These are phyloP conservation scores for Saccharum spontaneum DNA, from an alignment of 176 grass and related monocot genomes.

Conservation along the genomic window DNA sequence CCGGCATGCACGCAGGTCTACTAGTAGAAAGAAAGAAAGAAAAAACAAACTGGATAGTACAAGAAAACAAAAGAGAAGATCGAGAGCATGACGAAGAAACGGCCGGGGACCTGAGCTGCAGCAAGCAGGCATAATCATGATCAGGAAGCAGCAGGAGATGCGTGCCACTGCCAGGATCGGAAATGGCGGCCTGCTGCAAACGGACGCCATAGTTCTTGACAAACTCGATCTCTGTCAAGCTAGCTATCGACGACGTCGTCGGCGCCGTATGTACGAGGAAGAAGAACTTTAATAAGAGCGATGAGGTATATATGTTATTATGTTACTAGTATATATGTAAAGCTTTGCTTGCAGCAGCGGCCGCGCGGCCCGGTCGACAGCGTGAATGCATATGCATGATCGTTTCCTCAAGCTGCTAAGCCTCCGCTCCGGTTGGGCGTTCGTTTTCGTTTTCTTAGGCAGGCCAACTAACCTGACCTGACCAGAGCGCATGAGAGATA, in stretches of 20 bases:
- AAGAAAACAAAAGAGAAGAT: too few relatives aligned
- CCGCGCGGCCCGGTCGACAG: too few relatives aligned
- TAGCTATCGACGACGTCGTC: not conserved
- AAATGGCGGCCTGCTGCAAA: not conserved
- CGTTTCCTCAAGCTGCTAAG: not conserved
- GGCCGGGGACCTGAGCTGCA: conserved; percentile 19
- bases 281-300: too few relatives aligned
- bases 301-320: too few relatives aligned
- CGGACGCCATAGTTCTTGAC: not conserved
- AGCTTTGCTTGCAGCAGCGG: too few relatives aligned
- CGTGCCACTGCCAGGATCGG: not conserved
- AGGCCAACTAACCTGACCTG: conserved; percentile 31
- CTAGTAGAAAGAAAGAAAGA: not conserved
- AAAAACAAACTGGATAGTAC: too few relatives aligned
- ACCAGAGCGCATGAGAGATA: too few relatives aligned
- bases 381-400: not conserved
- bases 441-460: not conserved
- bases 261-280: not conserved
- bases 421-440: not conserved
- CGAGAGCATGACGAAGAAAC: not conserved
- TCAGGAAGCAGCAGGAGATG: not conserved
- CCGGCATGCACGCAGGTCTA: not conserved
- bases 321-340: too few relatives aligned
- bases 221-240: not conserved
- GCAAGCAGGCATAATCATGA: not conserved